phyloP scores from a whole-genome alignment of 139 green algal genomes.

The Zygnema circumcarinatum region DNA sequence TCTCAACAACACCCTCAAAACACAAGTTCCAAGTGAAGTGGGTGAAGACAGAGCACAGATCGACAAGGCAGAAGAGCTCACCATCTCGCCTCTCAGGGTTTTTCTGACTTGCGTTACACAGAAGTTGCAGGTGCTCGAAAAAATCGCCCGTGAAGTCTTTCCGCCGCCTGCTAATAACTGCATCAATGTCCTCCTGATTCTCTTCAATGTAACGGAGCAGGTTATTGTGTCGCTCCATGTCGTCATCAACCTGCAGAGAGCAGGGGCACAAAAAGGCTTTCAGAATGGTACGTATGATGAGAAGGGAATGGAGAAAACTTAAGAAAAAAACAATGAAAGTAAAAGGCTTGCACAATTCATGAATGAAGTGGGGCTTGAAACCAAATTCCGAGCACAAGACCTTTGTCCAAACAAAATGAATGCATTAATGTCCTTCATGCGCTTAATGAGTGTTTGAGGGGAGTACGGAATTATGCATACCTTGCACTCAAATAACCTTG shows the following conservation, averaged over 20 bases:
- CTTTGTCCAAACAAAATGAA: too few species aligned
- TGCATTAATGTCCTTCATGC: too few species aligned
- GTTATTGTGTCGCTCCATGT: constrained; percentile 49
- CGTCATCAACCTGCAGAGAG: constrained; percentile 47
- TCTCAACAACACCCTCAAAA: too few species aligned
- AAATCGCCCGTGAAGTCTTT: constrained; percentile 56
- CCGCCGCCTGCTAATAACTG: constrained; percentile 28
- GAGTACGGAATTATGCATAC: too few species aligned
- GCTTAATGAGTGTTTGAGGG: too few species aligned
- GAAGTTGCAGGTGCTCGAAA: constrained; percentile 46
- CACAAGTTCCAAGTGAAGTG: too few species aligned
- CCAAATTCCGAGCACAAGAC: too few species aligned
- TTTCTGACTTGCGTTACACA: constrained; percentile 4
- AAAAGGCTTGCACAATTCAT: too few species aligned
- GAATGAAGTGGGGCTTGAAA: too few species aligned
- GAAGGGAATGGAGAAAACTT: background rate
- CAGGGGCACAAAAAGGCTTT: background rate
- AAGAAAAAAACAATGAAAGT: constrained; percentile 7
- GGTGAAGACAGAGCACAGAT: too few species aligned
- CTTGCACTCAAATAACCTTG: too few species aligned
- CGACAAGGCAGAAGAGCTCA: too few species aligned
- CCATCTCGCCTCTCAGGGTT: constrained; percentile 34
- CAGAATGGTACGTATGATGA: background rate
- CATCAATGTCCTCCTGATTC: constrained; percentile 36
- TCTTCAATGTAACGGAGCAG: constrained; percentile 38